phyloP scores from a whole-genome alignment of 768 basidiomycete genomes.

The Suillus ampliporus region DNA sequence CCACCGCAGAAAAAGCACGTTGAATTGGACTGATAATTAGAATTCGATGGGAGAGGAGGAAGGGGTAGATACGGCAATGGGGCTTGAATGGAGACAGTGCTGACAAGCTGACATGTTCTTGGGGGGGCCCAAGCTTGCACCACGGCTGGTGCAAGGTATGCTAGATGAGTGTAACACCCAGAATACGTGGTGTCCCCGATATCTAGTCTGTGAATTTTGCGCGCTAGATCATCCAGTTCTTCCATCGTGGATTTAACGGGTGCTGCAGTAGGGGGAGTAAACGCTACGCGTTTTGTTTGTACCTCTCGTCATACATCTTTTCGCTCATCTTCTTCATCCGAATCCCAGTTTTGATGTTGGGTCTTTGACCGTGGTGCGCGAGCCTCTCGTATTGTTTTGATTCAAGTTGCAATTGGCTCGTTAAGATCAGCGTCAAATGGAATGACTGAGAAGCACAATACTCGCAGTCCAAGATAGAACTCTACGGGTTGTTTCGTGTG shows the following conservation, averaged over 20 bases:
- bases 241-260: not conserved
- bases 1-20: not conserved
- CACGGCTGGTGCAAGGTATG: constrained; percentile 4
- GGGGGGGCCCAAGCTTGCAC: constrained; percentile 5
- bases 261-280: not conserved
- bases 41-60: not conserved
- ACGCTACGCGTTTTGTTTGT: not conserved
- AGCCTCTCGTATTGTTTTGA: no score
- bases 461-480: constrained; percentile 32
- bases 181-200: constrained; percentile 4
- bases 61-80: not conserved
- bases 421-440: not conserved
- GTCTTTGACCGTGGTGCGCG: not conserved
- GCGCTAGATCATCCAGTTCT: not conserved
- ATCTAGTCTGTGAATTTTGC: not conserved
- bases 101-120: not conserved
- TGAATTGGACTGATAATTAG: not conserved
- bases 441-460: constrained; percentile 3
- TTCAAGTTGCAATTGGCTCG: not conserved
- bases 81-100: accelerated
- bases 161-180: not conserved
- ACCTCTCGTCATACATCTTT: not conserved
- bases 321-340: not conserved
- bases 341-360: not conserved
- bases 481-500: constrained; percentile 34